These are phyloP conservation scores for Thermochaetoides dissita DNA, from an alignment of 2,329 filamentous ascomycete species.

Conservation along the genomic window DNA sequence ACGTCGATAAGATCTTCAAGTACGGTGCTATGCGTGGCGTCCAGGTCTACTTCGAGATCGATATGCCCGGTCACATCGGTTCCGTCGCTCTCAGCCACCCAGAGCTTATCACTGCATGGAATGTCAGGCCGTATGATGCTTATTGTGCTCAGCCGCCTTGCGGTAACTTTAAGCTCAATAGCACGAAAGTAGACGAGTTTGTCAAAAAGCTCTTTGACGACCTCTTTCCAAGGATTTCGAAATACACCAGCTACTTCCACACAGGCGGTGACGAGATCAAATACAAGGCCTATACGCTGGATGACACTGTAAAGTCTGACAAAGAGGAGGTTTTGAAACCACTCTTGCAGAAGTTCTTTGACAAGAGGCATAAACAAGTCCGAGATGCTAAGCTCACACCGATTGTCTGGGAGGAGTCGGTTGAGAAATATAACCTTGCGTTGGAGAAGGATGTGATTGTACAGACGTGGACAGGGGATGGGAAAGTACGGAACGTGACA, in stretches of 20 bases:
- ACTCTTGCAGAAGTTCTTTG: constrained; percentile 64
- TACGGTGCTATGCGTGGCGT: constrained; percentile 58
- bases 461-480: constrained; percentile 61
- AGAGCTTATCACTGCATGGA: constrained; percentile 55
- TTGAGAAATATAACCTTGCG: constrained; percentile 62
- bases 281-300: constrained; percentile 57
- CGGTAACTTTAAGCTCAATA: constrained; percentile 64
- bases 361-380: constrained; percentile 53
- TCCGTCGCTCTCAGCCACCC: constrained; percentile 53
- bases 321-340: constrained; percentile 51
- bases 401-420: constrained; percentile 81
- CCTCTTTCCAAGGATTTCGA: constrained; percentile 54
- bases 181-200: constrained; percentile 54
- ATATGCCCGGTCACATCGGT: constrained; percentile 68
- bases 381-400: constrained; percentile 51
- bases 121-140: constrained; percentile 39
- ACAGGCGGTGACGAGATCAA: constrained; percentile 83
- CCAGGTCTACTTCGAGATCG: constrained; percentile 61
- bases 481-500: constrained; percentile 46
- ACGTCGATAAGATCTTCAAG: constrained; percentile 53
- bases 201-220: constrained; percentile 61
- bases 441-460: constrained; percentile 59
- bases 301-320: constrained; percentile 58
- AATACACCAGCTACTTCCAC: constrained; percentile 66
- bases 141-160: constrained; percentile 52